These are phyloP conservation scores for Pseudogymnoascus sp. DNA, from an alignment of 2,329 filamentous ascomycete genomes.

Conservation along the genomic window DNA sequence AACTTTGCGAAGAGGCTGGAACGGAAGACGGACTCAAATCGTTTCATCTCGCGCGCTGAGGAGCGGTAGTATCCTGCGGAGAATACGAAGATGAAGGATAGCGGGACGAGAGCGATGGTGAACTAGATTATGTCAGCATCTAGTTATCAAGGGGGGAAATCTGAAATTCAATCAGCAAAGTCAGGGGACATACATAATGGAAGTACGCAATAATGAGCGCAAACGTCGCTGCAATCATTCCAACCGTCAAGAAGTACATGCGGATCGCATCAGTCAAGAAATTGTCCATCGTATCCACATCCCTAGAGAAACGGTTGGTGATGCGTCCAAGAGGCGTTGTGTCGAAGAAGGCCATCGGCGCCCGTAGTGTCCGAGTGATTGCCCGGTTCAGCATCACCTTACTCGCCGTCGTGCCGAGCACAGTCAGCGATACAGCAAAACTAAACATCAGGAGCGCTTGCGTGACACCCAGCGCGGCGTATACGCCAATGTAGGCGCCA, in stretches of 20 bases:
- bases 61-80: slow-evolving; percentile 82
- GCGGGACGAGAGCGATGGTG: slow-evolving; percentile 57
- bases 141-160: too few relatives aligned
- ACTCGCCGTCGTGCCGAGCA: slow-evolving; percentile 73
- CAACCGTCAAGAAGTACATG: slow-evolving; percentile 84
- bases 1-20: slow-evolving; percentile 88
- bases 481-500: slow-evolving; percentile 65
- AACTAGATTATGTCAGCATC: slow-evolving; percentile 22
- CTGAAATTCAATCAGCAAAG: not conserved
- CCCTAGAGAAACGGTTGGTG: slow-evolving; percentile 91
- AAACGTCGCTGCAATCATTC: slow-evolving; percentile 77
- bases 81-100: slow-evolving; percentile 72
- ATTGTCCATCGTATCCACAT: slow-evolving; percentile 96
- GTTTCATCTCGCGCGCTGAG: slow-evolving; percentile 89
- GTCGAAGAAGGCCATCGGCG: slow-evolving; percentile 89
- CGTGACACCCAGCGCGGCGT: slow-evolving; percentile 61
- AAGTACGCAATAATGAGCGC: slow-evolving; percentile 91
- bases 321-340: slow-evolving; percentile 92
- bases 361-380: slow-evolving; percentile 64
- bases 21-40: slow-evolving; percentile 82
- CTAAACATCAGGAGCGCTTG: slow-evolving; percentile 72
- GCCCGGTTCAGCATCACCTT: slow-evolving; percentile 75
- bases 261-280: slow-evolving; percentile 80
- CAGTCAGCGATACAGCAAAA: slow-evolving; percentile 72
- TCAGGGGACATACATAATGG: slow-evolving; percentile 49